Evolutionary conservation across 1,139 yeast species (phyloP), one percentile per base, ranked within the genome.

Genomic region (Pichia sp.): DNA sequence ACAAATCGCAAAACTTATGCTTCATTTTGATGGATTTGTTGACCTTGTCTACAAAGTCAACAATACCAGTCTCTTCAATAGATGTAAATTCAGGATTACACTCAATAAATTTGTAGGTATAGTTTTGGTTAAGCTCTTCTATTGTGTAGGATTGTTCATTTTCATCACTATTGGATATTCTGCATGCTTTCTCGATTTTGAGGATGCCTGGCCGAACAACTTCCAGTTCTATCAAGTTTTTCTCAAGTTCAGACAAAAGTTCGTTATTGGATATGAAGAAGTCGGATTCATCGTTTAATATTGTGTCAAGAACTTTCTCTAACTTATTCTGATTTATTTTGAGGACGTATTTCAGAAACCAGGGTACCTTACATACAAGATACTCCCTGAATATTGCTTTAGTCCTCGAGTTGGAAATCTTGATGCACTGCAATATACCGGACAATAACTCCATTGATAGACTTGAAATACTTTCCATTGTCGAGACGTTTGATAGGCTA

Each of bases 71-170:
- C 52, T 68, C 71, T 46, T 66, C 66, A n/a, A 68, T 60, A 1
- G 70, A 63, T 1, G 63, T 63, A 53, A 68, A 68, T 52, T 67
- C 71, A 6, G 71, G 69, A 50, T 67, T 67, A 5, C 63, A 57
- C 34, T 64, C 67, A 34, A 62, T 54, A 45, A 67, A 61, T 33
- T 61, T 64, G 14, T 58, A 46, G 5, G 58, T 56, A 46, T 61
- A 66, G 8, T 45, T 53, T 16, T 49, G 48, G 12, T 49, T 55
- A 14, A 65, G 33, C 14, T 61, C 63, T 10, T 60, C 60, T 1
- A 33, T 2, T 4, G 56, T 50, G 7, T 55, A n/a, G 14, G 24
- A 6, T 52, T 31, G 34, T 9, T 8, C 4, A 27, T 24, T 7
- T 20, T 34, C n/a, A 20, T 38, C 30, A 31, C 27, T 8, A 41